Conservation (phyloP, 257 asterid genomes). For the Solanum chmielewskii region DNA sequence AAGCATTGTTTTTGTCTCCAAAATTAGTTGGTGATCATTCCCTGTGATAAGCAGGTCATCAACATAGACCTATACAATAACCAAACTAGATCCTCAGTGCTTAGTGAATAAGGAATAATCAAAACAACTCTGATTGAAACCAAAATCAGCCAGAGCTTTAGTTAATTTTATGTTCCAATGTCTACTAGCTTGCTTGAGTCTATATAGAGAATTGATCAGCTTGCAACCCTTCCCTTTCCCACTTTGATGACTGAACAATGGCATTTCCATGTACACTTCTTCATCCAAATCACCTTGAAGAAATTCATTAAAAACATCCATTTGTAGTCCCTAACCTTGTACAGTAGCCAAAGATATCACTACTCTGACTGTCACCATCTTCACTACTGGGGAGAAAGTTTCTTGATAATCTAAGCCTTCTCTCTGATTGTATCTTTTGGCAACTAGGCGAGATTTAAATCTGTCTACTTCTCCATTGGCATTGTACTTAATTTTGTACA, state of each 20-base stretch:
- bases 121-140: neutral
- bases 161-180: neutral
- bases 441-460: neutral
- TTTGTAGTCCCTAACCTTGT: neutral
- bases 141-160: neutral
- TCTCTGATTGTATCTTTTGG: neutral
- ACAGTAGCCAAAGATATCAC: neutral
- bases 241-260: neutral
- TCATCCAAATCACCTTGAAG: no score
- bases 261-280: no score
- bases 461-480: neutral
- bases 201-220: neutral
- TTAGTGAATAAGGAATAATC: neutral
- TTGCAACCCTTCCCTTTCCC: neutral
- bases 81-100: neutral
- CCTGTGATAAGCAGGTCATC: neutral
- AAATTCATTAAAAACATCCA: no score
- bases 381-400: neutral
- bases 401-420: neutral
- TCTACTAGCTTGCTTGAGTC: neutral
- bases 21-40: neutral
- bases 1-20: neutral
- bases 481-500: neutral
- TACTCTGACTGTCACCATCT: neutral
- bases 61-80: neutral